A percentile compares a stretch with the other conserved stretches of the same genome.
Conservation (phyloP, 2,329 filamentous ascomycete species). For the Fusarium pseudoanthophilum region DNA sequence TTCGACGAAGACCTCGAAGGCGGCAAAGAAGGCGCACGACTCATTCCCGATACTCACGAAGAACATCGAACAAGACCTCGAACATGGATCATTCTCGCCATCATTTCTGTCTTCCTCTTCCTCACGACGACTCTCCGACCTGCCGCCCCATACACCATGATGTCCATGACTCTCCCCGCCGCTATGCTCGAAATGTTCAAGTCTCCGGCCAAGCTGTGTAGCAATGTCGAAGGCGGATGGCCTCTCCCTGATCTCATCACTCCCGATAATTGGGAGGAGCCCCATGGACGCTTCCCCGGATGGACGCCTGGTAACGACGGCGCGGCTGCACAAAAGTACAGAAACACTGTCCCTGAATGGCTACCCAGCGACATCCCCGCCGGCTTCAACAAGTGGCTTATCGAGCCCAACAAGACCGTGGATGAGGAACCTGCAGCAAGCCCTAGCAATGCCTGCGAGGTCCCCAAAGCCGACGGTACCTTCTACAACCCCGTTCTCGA, state of each 20-base stretch:
- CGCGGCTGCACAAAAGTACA: conserved; percentile 38
- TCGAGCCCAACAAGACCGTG: background rate
- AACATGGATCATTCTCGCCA: conserved; percentile 16
- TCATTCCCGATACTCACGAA: conserved; percentile 15
- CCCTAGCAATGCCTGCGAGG: conserved; percentile 2
- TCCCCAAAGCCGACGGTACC: conserved; percentile 32
- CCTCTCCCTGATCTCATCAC: conserved; percentile 46
- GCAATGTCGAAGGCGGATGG: conserved; percentile 39
- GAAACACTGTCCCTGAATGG: conserved; percentile 44
- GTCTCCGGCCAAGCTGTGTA: conserved; percentile 38
- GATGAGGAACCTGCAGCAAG: background rate
- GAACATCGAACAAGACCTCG: conserved; percentile 11
- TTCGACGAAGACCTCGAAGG: conserved; percentile 26
- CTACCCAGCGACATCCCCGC: conserved; percentile 40
- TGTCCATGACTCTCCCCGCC: conserved; percentile 48
- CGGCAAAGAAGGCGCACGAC: conserved; percentile 19
- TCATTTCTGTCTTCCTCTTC: conserved; percentile 13
- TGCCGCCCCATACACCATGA: conserved; percentile 45
- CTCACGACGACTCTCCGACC: conserved; percentile 43
- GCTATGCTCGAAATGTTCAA: conserved; percentile 45
- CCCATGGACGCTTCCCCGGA: conserved; percentile 44
- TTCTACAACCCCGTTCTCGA: conserved; percentile 53
- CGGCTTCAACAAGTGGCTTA: conserved; percentile 47
- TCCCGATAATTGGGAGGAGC: conserved; percentile 41
- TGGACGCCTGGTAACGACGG: conserved; percentile 48